A percentile compares a stretch with the other conserved stretches of the same genome.
Conservation (phyloP, 1,284 basidiomycete genomes). For the Fomitopsis pinicola region DNA sequence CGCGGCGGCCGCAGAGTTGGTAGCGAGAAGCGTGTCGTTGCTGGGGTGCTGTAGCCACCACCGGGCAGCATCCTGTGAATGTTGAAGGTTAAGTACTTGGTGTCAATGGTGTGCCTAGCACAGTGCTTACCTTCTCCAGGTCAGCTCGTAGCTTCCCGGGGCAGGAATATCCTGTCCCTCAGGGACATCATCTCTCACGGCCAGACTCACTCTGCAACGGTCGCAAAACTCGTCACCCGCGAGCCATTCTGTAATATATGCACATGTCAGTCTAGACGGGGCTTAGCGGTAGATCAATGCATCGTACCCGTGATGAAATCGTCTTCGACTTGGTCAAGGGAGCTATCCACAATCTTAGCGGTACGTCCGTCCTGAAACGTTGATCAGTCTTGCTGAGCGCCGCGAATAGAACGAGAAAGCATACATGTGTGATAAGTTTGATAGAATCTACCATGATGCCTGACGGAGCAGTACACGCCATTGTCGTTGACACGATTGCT, state of each 20-base stretch:
- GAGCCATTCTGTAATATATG: slow-evolving; percentile 46
- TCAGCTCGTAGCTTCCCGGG: slow-evolving; percentile 56
- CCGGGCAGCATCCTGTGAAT: slow-evolving; percentile 37
- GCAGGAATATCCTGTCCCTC: slow-evolving; percentile 35
- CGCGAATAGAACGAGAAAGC: slow-evolving; percentile 9
- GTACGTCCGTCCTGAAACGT: slow-evolving; percentile 37
- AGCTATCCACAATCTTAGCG: slow-evolving; percentile 42
- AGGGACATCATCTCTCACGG: slow-evolving; percentile 37
- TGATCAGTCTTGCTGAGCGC: neutral
- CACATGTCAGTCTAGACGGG: neutral
- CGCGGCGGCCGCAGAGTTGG: slow-evolving; percentile 54
- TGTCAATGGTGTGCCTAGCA: neutral
- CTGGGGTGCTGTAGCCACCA: slow-evolving; percentile 38
- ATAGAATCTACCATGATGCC: slow-evolving; percentile 49
- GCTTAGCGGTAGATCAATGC: neutral
- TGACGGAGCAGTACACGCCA: slow-evolving; percentile 52
- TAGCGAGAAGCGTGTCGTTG: slow-evolving; percentile 49
- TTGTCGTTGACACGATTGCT: slow-evolving; percentile 45
- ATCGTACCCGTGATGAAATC: slow-evolving; percentile 29
- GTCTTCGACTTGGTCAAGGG: slow-evolving; percentile 32
- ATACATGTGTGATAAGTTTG: slow-evolving; percentile 43
- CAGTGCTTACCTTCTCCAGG: slow-evolving; percentile 60
- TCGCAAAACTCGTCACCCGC: slow-evolving; percentile 61
- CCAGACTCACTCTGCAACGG: slow-evolving; percentile 47
- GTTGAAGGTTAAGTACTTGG: neutral